Evolutionary conservation across 495 filamentous ascomycete species (phyloP), one percentile per base, ranked within the genome.

Genomic region (Entonaema liquescens): DNA sequence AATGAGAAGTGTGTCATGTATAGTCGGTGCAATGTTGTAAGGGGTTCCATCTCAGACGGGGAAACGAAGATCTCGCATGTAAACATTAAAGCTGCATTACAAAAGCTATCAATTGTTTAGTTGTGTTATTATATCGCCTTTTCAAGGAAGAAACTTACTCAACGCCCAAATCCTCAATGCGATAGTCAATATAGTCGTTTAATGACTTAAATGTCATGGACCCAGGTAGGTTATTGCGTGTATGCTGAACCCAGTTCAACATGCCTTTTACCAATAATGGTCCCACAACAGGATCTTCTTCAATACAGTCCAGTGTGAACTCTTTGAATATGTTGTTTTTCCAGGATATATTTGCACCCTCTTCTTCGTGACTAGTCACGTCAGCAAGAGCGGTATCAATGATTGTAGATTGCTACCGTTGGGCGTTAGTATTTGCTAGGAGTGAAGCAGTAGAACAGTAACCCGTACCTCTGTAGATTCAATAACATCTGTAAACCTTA

Each of bases 191-290:
- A 15, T 66, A 53, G 7, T 40, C 42, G 17, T 52, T 38, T 15
- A 66, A 31, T 4, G 54, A 40, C 3, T 12, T 59, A 44, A 66
- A 59, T 8, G 7, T 52, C 54, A 59, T 53, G 3, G 63, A 59
- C 23, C 40, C 33, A 3, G 63, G 42, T 0, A 52, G 31, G 21
- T 50, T 35, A 44, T 66, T 11, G 31, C 54, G 63, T 21, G 63
- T 66, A 40, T 66, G 33, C n/a, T 59, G 40, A 7, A 66, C 54
- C 54, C 54, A 59, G 21, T n/a, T 58, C 29, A 59, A 21, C 38
- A 66, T 52, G 15, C 63, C 29, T 4, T 59, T 49, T 7, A 66
- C 15, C 15, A 66, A 17, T 11, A 29, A 3, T 15, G 63, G 54
- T 7, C 42, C 50, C 3, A 65, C 52, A 5, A 65, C 17, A 2